Percentiles rank a stretch among this genome's conserved stretches.
Conservation (phyloP, 2,329 filamentous ascomycete species). For the Polytolypa hystricis region DNA sequence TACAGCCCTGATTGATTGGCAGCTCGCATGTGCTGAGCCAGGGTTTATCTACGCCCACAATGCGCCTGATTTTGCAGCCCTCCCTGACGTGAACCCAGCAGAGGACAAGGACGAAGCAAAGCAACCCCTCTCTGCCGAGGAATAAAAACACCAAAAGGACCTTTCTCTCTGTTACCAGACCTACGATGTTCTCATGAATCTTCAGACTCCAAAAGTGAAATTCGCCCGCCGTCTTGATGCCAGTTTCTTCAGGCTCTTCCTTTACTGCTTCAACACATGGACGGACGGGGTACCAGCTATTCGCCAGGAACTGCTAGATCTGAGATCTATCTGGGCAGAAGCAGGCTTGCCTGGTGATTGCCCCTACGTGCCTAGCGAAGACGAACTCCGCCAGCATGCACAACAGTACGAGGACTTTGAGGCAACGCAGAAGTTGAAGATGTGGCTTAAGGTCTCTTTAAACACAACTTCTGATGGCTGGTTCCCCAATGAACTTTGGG, state of each 20-base stretch:
- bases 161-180: conserved; percentile 20
- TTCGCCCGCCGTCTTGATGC: conserved; percentile 18
- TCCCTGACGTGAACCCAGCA: conserved; percentile 11
- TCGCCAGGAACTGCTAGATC: conserved; percentile 22
- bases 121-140: conserved; percentile 6
- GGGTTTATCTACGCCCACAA: conserved; percentile 22
- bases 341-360: conserved; percentile 17
- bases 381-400: conserved; percentile 17
- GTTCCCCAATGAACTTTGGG: conserved; percentile 23
- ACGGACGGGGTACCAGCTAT: conserved; percentile 18
- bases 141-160: conserved; percentile 16
- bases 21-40: conserved; percentile 22
- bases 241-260: conserved; percentile 21
- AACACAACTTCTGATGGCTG: conserved; percentile 23
- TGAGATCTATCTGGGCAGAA: conserved; percentile 18
- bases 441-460: conserved; percentile 17
- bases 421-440: conserved; percentile 18
- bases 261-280: conserved; percentile 22
- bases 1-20: conserved; percentile 25
- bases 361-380: conserved; percentile 16
- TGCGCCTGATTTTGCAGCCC: conserved; percentile 19
- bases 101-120: conserved; percentile 11
- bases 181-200: conserved; percentile 19
- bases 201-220: conserved; percentile 16
- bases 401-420: conserved; percentile 23